Evolutionary conservation across 331 rosid genomes (phyloP).

Genomic region (Malus hybrid): DNA sequence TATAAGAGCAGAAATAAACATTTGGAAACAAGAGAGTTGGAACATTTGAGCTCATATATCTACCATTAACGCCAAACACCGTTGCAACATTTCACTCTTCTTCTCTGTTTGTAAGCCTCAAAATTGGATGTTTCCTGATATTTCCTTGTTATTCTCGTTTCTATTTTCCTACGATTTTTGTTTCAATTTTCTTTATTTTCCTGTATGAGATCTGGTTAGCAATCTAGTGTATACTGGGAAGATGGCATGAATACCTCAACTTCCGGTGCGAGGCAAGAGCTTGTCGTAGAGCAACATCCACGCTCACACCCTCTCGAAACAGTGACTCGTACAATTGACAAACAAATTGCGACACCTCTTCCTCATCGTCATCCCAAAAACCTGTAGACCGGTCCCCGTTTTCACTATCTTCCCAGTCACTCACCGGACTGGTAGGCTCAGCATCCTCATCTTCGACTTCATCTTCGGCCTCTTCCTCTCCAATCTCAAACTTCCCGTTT

Average conservation of each 20-base stretch:
- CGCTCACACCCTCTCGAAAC: slow-evolving; percentile 64
- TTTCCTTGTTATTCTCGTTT: slow-evolving; percentile 12
- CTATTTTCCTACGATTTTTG: background rate
- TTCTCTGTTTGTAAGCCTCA: slow-evolving; percentile 41
- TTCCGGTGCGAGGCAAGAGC: slow-evolving; percentile 77
- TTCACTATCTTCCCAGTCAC: slow-evolving; percentile 98
- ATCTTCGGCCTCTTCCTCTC: slow-evolving; percentile 68
- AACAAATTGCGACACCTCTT: slow-evolving; percentile 69
- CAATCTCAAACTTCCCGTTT: slow-evolving; percentile 84
- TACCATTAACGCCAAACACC: background rate
- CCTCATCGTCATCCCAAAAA: slow-evolving; percentile 72
- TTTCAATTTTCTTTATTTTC: background rate
- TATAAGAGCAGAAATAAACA: background rate
- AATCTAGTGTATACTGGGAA: slow-evolving; percentile 48
- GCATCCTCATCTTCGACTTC: slow-evolving; percentile 44
- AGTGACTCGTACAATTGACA: slow-evolving; percentile 73
- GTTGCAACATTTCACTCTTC: slow-evolving; percentile 7
- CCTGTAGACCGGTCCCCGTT: slow-evolving; percentile 24
- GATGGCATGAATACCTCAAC: slow-evolving; percentile 85
- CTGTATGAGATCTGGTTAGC: slow-evolving; percentile 12
- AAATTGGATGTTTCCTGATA: slow-evolving; percentile 43
- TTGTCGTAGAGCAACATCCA: slow-evolving; percentile 65
- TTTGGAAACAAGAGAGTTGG: background rate
- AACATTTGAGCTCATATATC: background rate
- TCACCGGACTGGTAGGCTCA: slow-evolving; percentile 65